Conservation (phyloP, 108 stramenopile species). For the Stephanodiscus minutulus region DNA sequence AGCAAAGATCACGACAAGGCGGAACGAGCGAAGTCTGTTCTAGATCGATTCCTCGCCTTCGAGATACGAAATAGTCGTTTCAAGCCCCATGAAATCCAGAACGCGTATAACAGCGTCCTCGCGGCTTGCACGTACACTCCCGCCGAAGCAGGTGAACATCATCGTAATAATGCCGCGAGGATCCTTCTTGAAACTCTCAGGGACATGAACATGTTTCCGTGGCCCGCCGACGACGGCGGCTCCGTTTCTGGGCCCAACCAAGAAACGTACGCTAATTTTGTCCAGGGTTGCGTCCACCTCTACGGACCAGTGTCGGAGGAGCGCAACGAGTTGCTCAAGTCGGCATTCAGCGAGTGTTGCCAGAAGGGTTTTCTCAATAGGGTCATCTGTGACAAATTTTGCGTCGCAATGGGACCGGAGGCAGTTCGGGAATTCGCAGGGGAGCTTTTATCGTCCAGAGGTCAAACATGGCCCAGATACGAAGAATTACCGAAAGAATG, state of each 20-base stretch:
- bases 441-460: background rate
- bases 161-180: conserved; percentile 31
- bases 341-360: conserved; percentile 38
- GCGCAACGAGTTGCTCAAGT: conserved; percentile 17
- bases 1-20: conserved; percentile 34
- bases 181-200: conserved; percentile 37
- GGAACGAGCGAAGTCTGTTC: conserved; percentile 27
- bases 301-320: conserved; percentile 22
- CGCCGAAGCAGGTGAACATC: conserved; percentile 16
- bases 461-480: background rate
- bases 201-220: conserved; percentile 23
- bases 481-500: background rate
- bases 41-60: conserved; percentile 13
- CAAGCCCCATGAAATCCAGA: conserved; percentile 11
- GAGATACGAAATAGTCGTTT: background rate
- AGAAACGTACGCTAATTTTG: conserved; percentile 36
- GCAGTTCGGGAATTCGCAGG: background rate
- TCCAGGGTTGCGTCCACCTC: conserved; percentile 39
- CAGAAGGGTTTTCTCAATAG: conserved; percentile 26
- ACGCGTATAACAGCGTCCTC: conserved; percentile 34
- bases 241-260: conserved; percentile 17
- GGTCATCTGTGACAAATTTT: conserved; percentile 42
- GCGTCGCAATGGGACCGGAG: conserved; percentile 12
- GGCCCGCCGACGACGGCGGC: background rate
- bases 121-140: conserved; percentile 38